Evolutionary conservation across 1,139 yeast genomes (phyloP).

Genomic region (Yamadazyma kanchanaburiensis): DNA sequence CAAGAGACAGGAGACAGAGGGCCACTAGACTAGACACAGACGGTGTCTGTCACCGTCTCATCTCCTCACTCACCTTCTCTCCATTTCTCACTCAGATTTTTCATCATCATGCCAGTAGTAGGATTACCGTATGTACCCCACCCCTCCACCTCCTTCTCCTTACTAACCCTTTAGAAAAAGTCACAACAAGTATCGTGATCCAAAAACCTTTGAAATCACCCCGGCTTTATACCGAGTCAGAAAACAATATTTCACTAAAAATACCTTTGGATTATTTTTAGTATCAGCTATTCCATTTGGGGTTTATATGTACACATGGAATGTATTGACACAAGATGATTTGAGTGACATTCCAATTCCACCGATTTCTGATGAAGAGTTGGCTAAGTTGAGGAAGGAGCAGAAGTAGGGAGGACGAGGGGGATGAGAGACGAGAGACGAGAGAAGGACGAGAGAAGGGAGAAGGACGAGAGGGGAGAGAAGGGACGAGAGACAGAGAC

Average conservation of each 20-base stretch:
- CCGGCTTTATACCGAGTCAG: slow-evolving; percentile 92
- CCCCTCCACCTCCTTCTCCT: not conserved
- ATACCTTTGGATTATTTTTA: slow-evolving; percentile 58
- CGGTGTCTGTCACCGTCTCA: not conserved
- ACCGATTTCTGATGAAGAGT: slow-evolving; percentile 77
- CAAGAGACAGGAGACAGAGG: too few species aligned
- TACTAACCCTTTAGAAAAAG: slow-evolving; percentile 18
- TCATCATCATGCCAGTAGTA: slow-evolving; percentile 26
- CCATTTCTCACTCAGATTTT: slow-evolving; percentile 1
- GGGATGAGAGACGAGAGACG: too few species aligned
- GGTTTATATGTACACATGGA: slow-evolving; percentile 72
- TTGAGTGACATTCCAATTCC: slow-evolving; percentile 91
- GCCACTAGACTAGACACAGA: too few species aligned
- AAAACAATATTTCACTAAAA: slow-evolving; percentile 77
- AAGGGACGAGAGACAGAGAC: too few species aligned
- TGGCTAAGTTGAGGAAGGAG: slow-evolving; percentile 67
- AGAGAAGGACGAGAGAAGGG: too few species aligned
- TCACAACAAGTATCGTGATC: slow-evolving; percentile 60
- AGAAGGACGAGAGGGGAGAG: too few species aligned
- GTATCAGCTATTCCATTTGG: slow-evolving; percentile 63
- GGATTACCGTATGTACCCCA: slow-evolving; percentile 36
- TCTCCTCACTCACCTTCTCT: not conserved
- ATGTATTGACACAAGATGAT: slow-evolving; percentile 67
- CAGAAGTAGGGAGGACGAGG: too few species aligned
- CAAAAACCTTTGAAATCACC: slow-evolving; percentile 80